Base-by-base conservation (phyloP, 2,329 filamentous ascomycete genomes). In the Curvularia eragrostidis region DNA sequence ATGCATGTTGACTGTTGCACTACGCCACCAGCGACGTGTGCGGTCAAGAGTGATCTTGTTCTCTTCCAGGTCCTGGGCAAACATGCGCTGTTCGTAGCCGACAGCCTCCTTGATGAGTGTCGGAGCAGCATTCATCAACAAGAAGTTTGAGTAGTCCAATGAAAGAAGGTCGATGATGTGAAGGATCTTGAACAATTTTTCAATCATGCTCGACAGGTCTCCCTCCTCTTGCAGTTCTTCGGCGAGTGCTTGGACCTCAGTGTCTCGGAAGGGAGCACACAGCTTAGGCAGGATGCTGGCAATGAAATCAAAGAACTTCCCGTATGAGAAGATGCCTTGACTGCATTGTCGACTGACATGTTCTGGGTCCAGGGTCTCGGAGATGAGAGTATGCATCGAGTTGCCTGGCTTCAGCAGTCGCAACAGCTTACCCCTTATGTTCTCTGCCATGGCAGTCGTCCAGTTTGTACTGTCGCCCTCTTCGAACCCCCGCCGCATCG, bases 71-170 rank as follows among this genome's bases (percentile, higher is more conserved):
- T 90, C 86, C 36, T 89, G 82, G 1, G 84, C 81, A 66, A 95
- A 95, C 38, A 83, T 82, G 63, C 88, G 88, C n/a, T 87, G 83
- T 70, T 95, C 91, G 72, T 94, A 94, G 15, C 87, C 83, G 1
- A 87, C 80, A 1, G 90, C 87, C 62, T 91, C 88, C 62, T 89
- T 85, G 52, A 92, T 86, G 51, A 95, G 82, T 5, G 86, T 85
- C 0, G 90, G 89, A 1, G 89, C 89, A 0, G 88, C 87, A 26
- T 89, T 84, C 74, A 88, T 87, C 48, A 95, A 80, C 67, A 93
- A 82, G 70, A 91, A 94, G 72, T 95, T 95, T 58, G 90, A 89
- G 69, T 93, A 93, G 68, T 95, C 91, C 57, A 91, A 87, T 23
- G 90, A 85, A 79, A 94, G 88, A 34, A 89, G 80, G 68, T 95